A percentile compares a stretch with the other conserved stretches of the same genome.
Evolutionary conservation across 192 early-diverging fungal species (phyloP).

Genomic region (Backusella macrospora): DNA sequence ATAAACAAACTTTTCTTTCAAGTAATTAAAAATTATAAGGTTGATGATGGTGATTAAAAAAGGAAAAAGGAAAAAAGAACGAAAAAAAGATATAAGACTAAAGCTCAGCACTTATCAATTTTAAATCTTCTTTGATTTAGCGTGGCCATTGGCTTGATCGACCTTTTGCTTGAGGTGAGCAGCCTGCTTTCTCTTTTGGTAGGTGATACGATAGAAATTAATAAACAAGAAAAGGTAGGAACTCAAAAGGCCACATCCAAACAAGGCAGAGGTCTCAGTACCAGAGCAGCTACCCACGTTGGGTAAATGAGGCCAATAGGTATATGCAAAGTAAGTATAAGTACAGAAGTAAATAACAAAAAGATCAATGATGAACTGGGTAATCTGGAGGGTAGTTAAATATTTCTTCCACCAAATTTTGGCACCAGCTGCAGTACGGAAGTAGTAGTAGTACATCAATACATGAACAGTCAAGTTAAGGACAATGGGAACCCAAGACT

Average conservation of each 20-base stretch:
- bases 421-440: conserved; percentile 70
- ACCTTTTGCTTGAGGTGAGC: conserved; percentile 21
- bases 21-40: neutral
- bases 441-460: conserved; percentile 89
- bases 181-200: conserved; percentile 57
- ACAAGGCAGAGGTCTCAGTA: conserved; percentile 71
- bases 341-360: conserved; percentile 81
- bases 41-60: neutral
- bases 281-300: conserved; percentile 72
- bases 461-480: conserved; percentile 88
- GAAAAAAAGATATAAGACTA: neutral
- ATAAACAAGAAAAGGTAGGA: conserved; percentile 85
- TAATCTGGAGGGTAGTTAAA: conserved; percentile 86
- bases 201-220: conserved; percentile 84
- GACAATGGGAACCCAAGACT: conserved; percentile 75
- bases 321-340: conserved; percentile 77
- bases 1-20: conserved; percentile 6
- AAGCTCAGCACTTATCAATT: neutral
- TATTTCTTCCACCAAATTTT: conserved; percentile 93
- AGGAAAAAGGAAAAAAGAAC: neutral
- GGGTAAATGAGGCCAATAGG: conserved; percentile 63
- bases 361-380: conserved; percentile 87
- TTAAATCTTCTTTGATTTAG: conserved; percentile 38
- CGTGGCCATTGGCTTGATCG: conserved; percentile 35
- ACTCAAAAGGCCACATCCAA: conserved; percentile 75